These are phyloP conservation scores for Backusella macrospora DNA, from an alignment of 192 early-diverging fungal species.

Conservation along the genomic window DNA sequence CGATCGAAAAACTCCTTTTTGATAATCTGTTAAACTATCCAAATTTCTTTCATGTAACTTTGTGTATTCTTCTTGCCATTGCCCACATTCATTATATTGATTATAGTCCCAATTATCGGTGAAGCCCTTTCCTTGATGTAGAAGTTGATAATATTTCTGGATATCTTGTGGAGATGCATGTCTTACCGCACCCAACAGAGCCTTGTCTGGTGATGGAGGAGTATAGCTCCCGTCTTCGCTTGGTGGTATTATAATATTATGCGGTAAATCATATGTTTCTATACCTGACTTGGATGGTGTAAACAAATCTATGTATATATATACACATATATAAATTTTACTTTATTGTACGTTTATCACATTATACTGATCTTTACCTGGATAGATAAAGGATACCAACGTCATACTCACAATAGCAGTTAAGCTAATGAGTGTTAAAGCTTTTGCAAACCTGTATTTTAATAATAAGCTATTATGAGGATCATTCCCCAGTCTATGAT, in stretches of 20 bases:
- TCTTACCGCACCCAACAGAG: neutral
- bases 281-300: neutral
- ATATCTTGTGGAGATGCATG: neutral
- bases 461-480: neutral
- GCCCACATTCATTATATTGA: constrained; percentile 39
- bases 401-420: neutral
- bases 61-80: constrained; percentile 45
- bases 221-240: neutral
- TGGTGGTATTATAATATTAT: neutral
- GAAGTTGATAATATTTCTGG: neutral
- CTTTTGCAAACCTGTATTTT: neutral
- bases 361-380: neutral
- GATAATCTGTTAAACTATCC: constrained; percentile 22
- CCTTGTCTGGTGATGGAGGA: constrained; percentile 7
- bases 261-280: neutral
- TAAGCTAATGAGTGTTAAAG: neutral
- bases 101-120: constrained; percentile 8
- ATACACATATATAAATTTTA: neutral
- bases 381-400: neutral
- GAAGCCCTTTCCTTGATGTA: neutral
- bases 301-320: neutral
- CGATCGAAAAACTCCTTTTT: constrained; percentile 24
- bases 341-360: neutral
- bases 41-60: constrained; percentile 35
- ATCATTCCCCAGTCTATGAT: neutral